phyloP scores from a whole-genome alignment of 2,329 filamentous ascomycete species.

The Verticillium nonalfalfae region DNA sequence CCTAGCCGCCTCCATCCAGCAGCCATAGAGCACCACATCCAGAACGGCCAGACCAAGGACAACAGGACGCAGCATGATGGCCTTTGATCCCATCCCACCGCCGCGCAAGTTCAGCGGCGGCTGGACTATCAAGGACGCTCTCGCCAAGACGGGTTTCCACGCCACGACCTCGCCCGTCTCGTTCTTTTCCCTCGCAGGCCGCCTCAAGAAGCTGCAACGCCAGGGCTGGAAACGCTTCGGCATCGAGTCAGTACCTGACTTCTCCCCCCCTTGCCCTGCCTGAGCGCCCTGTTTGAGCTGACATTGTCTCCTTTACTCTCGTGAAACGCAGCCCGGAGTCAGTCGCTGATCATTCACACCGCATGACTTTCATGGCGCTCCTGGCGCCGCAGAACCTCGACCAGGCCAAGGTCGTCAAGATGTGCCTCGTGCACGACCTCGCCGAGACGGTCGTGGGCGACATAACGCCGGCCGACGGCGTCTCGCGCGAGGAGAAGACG shows the following conservation, averaged over 20 bases:
- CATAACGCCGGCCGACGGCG: background rate
- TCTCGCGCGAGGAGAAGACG: background rate
- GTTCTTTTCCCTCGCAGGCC: background rate
- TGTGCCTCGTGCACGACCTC: background rate
- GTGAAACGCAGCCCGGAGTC: background rate
- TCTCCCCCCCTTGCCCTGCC: background rate
- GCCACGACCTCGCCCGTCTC: background rate
- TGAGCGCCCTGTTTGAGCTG: no score
- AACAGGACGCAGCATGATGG: background rate
- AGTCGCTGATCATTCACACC: background rate
- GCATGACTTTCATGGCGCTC: background rate
- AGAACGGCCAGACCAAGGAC: no score
- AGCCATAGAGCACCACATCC: no score
- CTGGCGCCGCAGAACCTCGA: background rate
- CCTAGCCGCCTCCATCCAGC: no score
- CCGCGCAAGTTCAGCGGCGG: background rate
- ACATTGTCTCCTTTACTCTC: background rate
- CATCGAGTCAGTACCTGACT: background rate
- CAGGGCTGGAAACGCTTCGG: background rate
- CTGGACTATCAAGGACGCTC: background rate
- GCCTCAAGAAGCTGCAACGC: background rate
- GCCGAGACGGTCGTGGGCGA: slow-evolving; percentile 1
- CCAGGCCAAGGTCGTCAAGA: background rate
- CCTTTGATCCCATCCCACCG: background rate
- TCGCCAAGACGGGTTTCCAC: background rate